These are phyloP conservation scores for Vigna trinervia DNA, from an alignment of 306 rosid species.

Conservation along the genomic window DNA sequence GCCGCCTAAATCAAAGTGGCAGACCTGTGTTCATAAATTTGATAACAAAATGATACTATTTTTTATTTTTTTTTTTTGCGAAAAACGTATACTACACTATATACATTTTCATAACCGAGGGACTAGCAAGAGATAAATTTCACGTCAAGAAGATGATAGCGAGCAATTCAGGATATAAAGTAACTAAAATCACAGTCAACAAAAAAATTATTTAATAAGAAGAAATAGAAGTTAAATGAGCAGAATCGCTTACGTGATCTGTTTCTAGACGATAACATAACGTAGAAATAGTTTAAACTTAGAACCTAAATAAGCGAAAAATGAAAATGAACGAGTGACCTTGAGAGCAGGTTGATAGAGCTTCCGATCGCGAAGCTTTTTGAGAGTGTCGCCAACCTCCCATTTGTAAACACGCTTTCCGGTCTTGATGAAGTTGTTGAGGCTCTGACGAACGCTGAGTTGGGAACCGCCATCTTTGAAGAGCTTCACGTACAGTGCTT, in stretches of 20 bases:
- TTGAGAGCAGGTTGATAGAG: constrained; percentile 84
- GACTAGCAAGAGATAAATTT: background rate
- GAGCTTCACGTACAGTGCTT: constrained; percentile 72
- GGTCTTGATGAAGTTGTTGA: constrained; percentile 71
- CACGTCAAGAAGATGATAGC: background rate
- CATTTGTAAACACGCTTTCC: constrained; percentile 88
- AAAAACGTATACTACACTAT: background rate
- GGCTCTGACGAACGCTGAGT: constrained; percentile 64
- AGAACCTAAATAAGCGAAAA: background rate
- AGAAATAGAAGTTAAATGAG: background rate
- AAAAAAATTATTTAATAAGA: background rate
- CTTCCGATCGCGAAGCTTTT: constrained; percentile 80
- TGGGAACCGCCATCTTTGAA: constrained; percentile 80
- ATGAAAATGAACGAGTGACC: constrained; percentile 44
- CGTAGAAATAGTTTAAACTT: background rate
- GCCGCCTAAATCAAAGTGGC: background rate
- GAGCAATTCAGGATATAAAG: background rate
- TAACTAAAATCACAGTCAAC: background rate
- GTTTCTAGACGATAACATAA: background rate
- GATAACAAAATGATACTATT: background rate
- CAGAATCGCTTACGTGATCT: background rate
- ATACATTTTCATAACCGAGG: background rate
- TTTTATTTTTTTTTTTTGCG: background rate
- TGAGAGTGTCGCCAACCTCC: constrained; percentile 88
- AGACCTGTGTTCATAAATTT: background rate